Conservation (phyloP, 257 asterid species). For the Solanum acaule region DNA sequence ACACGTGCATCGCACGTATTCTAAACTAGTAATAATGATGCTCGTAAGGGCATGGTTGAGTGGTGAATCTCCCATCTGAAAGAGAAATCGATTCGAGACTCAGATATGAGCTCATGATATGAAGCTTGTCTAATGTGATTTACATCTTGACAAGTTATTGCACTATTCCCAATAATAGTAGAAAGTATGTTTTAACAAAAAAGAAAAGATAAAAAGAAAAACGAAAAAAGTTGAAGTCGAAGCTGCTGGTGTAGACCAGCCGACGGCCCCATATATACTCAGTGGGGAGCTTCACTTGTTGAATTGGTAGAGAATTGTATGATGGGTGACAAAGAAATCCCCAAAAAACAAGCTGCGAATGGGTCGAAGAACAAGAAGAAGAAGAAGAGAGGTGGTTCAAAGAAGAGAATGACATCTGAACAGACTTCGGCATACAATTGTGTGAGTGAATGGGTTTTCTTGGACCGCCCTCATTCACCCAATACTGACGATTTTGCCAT, state of each 20-base stretch:
- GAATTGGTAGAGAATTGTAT: constrained; percentile 6
- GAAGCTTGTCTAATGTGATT: neutral
- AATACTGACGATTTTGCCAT: constrained; percentile 58
- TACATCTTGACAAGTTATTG: neutral
- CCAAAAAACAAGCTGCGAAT: constrained; percentile 22
- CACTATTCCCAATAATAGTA: neutral
- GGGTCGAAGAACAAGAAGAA: constrained; percentile 52
- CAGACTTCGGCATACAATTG: constrained; percentile 78
- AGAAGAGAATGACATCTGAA: constrained; percentile 75
- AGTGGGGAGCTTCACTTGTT: neutral
- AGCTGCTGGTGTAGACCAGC: neutral
- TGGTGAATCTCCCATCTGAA: too few species aligned
- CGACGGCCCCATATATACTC: neutral
- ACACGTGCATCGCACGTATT: neutral
- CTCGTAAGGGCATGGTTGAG: neutral
- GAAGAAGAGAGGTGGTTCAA: constrained; percentile 90
- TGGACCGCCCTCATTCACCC: constrained; percentile 37
- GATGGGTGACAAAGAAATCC: constrained; percentile 52
- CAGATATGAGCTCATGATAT: neutral
- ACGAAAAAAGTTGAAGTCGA: neutral
- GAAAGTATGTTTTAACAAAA: neutral
- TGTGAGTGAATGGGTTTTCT: constrained; percentile 78
- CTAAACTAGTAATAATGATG: neutral
- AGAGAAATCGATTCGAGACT: too few species aligned
- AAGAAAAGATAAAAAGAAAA: too few species aligned